Evolutionary conservation across 1,284 basidiomycete species (phyloP).

Genomic region (Neolentinus lepideus): DNA sequence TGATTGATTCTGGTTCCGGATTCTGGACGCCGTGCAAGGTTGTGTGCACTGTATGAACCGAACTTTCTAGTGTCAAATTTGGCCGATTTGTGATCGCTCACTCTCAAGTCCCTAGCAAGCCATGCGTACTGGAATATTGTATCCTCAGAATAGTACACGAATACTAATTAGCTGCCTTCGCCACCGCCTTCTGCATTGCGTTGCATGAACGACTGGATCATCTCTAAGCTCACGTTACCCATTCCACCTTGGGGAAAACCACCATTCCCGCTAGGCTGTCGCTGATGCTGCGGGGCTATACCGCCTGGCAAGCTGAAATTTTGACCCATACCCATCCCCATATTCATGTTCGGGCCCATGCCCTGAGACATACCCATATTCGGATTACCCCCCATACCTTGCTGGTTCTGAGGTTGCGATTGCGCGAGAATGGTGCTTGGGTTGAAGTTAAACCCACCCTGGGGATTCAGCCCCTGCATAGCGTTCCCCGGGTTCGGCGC

Average conservation of each 20-base stretch:
- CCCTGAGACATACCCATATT: background rate
- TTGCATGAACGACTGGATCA: conserved; percentile 1
- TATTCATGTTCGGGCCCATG: background rate
- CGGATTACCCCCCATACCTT: background rate
- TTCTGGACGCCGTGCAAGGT: too few species aligned
- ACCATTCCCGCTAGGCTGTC: background rate
- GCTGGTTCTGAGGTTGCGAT: background rate
- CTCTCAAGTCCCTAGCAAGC: too few species aligned
- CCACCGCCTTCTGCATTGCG: conserved; percentile 1
- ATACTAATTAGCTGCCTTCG: background rate
- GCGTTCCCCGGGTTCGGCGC: background rate
- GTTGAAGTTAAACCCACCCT: background rate
- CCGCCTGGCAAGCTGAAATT: background rate
- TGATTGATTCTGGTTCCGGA: too few species aligned
- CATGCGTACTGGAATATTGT: too few species aligned
- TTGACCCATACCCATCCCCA: background rate
- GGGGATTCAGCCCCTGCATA: background rate
- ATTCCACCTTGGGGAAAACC: background rate
- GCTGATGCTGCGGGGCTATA: background rate
- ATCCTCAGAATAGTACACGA: too few species aligned
- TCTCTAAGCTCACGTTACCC: background rate
- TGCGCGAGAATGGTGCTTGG: background rate
- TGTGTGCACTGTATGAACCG: too few species aligned
- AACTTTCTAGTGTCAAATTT: too few species aligned
- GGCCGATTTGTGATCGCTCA: too few species aligned